phyloP scores from a whole-genome alignment of 192 early-diverging fungal genomes.

The Jimgerdemannia lactiflua region DNA sequence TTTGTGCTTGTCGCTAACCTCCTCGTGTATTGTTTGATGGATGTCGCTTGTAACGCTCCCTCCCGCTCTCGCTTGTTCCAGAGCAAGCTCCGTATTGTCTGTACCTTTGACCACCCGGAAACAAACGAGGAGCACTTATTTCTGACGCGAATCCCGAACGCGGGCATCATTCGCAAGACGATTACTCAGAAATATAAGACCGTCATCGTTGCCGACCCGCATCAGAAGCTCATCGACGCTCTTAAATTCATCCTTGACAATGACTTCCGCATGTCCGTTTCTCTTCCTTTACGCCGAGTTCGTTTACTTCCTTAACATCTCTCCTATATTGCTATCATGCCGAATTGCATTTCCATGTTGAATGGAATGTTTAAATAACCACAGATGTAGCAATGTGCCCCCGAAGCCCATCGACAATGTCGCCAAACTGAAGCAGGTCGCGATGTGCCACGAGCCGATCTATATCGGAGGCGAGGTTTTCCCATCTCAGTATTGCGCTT shows the following conservation, averaged over 20 bases:
- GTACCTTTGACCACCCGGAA: slow-evolving; percentile 49
- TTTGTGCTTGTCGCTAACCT: neutral
- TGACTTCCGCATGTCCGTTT: no score
- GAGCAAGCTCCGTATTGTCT: slow-evolving; percentile 47
- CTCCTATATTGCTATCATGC: no score
- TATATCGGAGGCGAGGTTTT: slow-evolving; percentile 52
- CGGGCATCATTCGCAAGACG: slow-evolving; percentile 48
- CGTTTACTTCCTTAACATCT: no score
- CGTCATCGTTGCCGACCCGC: slow-evolving; percentile 2
- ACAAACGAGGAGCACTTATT: slow-evolving; percentile 60
- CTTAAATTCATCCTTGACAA: no score
- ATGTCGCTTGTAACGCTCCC: neutral
- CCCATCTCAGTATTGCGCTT: no score
- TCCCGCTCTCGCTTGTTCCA: neutral
- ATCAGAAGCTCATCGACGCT: no score
- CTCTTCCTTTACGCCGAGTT: no score
- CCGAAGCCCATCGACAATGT: slow-evolving; percentile 21
- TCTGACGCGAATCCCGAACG: slow-evolving; percentile 51
- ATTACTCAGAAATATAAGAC: slow-evolving; percentile 34
- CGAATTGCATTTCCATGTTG: no score
- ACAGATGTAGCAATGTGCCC: slow-evolving; percentile 18
- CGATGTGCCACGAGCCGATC: slow-evolving; percentile 47
- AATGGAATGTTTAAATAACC: neutral
- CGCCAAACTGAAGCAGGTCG: slow-evolving; percentile 32
- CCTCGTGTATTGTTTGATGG: neutral